phyloP scores from a whole-genome alignment of 768 basidiomycete genomes.

The Daedalea quercina region DNA sequence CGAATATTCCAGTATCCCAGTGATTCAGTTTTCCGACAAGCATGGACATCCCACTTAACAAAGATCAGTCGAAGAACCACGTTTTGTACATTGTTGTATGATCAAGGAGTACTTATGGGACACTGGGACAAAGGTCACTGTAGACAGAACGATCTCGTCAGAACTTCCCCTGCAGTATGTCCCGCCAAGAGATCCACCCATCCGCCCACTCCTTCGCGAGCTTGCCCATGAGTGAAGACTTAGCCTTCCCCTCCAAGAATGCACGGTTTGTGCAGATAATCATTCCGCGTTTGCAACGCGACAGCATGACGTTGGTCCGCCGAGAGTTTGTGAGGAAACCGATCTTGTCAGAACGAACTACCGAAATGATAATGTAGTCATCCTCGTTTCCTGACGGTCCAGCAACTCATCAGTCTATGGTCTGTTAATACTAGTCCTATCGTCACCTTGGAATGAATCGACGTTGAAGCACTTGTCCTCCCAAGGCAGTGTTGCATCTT shows the following conservation, averaged over 20 bases:
- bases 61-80: neutral
- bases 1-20: too few species aligned
- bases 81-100: too few species aligned
- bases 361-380: constrained; percentile 26
- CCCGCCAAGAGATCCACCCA: constrained; percentile 7
- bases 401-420: neutral
- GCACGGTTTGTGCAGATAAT: constrained; percentile 20
- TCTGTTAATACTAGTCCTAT: too few species aligned
- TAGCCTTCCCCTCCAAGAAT: constrained; percentile 17
- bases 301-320: constrained; percentile 30
- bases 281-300: constrained; percentile 28
- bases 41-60: neutral
- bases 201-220: constrained; percentile 15
- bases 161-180: constrained; percentile 5
- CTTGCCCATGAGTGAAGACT: constrained; percentile 20
- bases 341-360: constrained; percentile 22
- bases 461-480: constrained; percentile 26
- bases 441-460: constrained; percentile 29
- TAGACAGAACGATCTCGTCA: neutral
- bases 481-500: constrained; percentile 17
- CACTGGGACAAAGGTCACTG: too few species aligned
- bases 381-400: constrained; percentile 25
- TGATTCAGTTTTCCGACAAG: too few species aligned
- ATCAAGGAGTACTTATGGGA: too few species aligned
- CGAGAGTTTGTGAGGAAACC: constrained; percentile 24